Evolutionary conservation across 1,139 yeast genomes (phyloP), one percentile per base, ranked within the genome.

Genomic region (Debaryomyces coudertii): DNA sequence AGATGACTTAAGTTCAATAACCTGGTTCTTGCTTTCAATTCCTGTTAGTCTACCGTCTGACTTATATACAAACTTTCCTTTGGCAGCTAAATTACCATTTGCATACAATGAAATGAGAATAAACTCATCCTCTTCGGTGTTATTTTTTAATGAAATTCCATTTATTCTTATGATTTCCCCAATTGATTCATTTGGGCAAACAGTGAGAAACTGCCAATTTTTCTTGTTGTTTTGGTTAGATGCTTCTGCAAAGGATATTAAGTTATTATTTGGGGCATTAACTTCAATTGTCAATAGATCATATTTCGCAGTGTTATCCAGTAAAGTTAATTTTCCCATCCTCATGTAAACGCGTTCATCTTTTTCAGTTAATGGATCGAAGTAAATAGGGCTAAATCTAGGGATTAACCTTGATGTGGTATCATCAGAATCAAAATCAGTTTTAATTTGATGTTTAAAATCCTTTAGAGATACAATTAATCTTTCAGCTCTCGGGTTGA

Each of bases 401-500:
- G 84, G 76, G 54, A 83, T 80, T 36, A 85, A 82, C 7, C 79
- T 75, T 18, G 79, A 65, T 12, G 66, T 54, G 15, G 59, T 52
- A 45, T 74, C 76, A 31, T 73, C 72, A n/a, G 24, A 14, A 45
- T 73, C 71, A 45, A 69, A 67, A 40, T 66, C 63, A 35, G 64
- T 48, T 4, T 58, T 70, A 45, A 79, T 75, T 50, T 82, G 83
- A 51, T 80, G 84, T 62, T 79, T 82, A 57, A 87, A 80, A 62
- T 88, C 95, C 63, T 87, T 88, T 40, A 88, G 81, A 2, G 90
- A 77, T 20, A 89, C 80, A 30, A 82, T 79, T 56, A 89, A 73
- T 49, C 77, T 79, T 56, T 86, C 90, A 7, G 95, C 93, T 62
- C 95, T 77, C 27, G 95, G 93, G 53, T 88, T 88, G 29, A 87